Base-by-base conservation (phyloP, 2,329 filamentous ascomycete species). In the Fusarium xyrophilum region DNA sequence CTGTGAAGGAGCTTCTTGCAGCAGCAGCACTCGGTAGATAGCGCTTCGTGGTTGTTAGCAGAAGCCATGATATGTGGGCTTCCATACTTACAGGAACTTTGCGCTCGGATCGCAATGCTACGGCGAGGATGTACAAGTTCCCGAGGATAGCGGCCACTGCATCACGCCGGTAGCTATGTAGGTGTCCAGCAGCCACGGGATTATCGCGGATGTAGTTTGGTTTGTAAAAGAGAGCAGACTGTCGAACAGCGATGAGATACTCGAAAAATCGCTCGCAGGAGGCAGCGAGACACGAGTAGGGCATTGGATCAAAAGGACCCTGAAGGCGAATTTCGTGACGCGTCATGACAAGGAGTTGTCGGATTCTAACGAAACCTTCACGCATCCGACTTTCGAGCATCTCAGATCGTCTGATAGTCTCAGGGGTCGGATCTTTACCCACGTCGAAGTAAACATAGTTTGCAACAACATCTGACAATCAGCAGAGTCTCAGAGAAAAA, bases 401-500 rank as follows among this genome's bases (percentile, higher is more conserved):
- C 74, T 88, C 85, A 10, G 86, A 88, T 25, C 79, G 76, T 60
- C 79, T 77, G 17, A 88, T 80, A 61, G 87, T 85, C 65, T 82
- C 80, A 21, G 80, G 74, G 0, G 82, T 83, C 9, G 86, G 86
- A 39, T 83, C 81, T 39, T 84, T 76, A 36, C 84, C 84, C 58
- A 83, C 78, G 53, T 86, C 82, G 68, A 88, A 88, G 72, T 88
- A 88, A 28, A 88, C 83, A 57, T 88, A 89, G 67, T 82, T 83
- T 38, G 83, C 83, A 19, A 87, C 82, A 39, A 86, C 80, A 59
- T 77, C 82, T 83, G 27, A 25, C 28, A 13, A 64, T 60, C 40
- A 63, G 55, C 32, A 50, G 27, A 25, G 43, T 30, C 39, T 21
- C 8, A 7, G 17, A 15, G 11, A 9, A 17, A 7, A n/a, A 6